phyloP scores from a whole-genome alignment of 257 asterid species.

The Knoxia roxburghii region DNA sequence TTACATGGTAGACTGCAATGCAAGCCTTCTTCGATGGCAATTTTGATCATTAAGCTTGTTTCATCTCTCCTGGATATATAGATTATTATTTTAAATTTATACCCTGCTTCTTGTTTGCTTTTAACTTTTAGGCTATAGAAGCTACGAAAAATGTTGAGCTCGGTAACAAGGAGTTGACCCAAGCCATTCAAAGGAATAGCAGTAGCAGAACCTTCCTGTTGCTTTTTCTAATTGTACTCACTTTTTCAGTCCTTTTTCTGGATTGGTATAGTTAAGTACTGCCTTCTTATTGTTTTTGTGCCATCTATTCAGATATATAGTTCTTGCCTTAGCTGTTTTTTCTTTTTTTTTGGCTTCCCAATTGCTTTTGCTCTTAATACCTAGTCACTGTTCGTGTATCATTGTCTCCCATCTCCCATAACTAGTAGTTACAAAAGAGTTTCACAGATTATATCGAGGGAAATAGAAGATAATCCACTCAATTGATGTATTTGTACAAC shows the following conservation, averaged over 20 bases:
- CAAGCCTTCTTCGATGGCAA: background rate
- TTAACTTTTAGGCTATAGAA: slow-evolving; percentile 63
- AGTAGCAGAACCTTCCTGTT: slow-evolving; percentile 89
- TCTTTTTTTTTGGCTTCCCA: background rate
- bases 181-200: slow-evolving; percentile 80
- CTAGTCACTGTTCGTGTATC: no score
- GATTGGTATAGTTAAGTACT: slow-evolving; percentile 68
- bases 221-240: slow-evolving; percentile 69
- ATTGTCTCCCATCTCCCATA: no score
- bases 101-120: slow-evolving; percentile 5
- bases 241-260: slow-evolving; percentile 76
- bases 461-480: no score
- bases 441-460: no score
- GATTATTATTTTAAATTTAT: background rate
- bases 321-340: background rate
- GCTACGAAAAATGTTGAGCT: slow-evolving; percentile 86
- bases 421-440: no score
- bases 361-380: background rate
- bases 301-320: background rate
- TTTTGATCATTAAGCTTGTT: background rate
- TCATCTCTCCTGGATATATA: background rate
- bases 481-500: no score
- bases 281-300: background rate
- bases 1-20: background rate
- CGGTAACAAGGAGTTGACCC: slow-evolving; percentile 80